Base-by-base conservation (phyloP, 768 basidiomycete genomes). In the Lepiota brunneoincarnata region DNA sequence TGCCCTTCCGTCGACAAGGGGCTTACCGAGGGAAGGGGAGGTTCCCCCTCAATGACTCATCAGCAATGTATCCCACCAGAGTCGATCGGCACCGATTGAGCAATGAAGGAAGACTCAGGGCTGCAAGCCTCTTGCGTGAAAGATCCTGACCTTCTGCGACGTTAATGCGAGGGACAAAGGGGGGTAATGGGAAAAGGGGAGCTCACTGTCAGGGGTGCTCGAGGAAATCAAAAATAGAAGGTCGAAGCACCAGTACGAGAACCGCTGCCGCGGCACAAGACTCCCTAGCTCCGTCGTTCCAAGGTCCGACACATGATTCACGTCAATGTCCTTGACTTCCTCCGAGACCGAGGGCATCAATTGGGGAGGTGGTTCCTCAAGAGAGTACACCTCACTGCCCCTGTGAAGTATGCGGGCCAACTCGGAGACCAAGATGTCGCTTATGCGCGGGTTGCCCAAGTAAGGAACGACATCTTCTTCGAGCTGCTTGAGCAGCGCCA, bases 211-310 rank as follows among this genome's bases (percentile, higher is more conserved):
- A 1, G 80, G 82, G 0, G 75, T 72, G 60, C 84, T 72, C 0
- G 89, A 88, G 61, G 90, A 94, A 26, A 94, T 75, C 58, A 89
- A 64, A 67, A 95, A 94, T 31, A 96, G 66, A 10, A 94, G 71
- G 62, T 96, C 93, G 52, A 95, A 87, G 64, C 90, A 93, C 93
- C 93, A 95, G 71, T 91, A 94, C 6, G 90, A 86, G 65, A 95
- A 95, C 6, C 91, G 78, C 66, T 95, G 93, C 36, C 93, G 74
- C 1, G 88, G 86, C 24, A 87, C 71, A 20, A 82, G 65, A 12
- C 70, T 64, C 0, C 81, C 81, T 9, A 71, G 67, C 36, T 79
- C 80, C 2, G 91, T 91, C 31, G 79, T 86, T 11, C 89, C 90
- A 31, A 77, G 59, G 15, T 70, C 72, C 36, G 73, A 66, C 24